Evolutionary conservation across 2,329 filamentous ascomycete genomes (phyloP), one percentile per base, ranked within the genome.

Genomic region (Diplodia corticola): DNA sequence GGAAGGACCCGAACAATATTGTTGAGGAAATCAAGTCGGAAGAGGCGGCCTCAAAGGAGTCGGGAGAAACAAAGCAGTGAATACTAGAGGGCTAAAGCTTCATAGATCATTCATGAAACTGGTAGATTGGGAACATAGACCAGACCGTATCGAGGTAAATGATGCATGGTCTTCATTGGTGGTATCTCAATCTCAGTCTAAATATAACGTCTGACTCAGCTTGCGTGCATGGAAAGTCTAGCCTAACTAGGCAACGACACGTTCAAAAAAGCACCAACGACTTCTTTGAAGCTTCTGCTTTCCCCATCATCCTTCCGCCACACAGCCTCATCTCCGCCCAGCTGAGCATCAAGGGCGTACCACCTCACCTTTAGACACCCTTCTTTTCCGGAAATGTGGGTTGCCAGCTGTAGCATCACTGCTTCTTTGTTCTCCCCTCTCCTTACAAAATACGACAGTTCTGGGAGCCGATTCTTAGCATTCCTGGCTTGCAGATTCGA

Each of bases 1-100:
- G 84, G 83, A 88, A 86, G 70, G 86, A 89, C 66, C 81, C 84
- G 1, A 83, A 86, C 67, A 89, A 89, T 67, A 87, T 87, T 54
- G 81, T 83, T 0, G 84, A 87, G 60, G 82, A 88, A 71, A 75
- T 88, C 48, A 81, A 65, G 17, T 51, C 63, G n/a, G 63, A 54
- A 49, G 63, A 65, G 3, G 63, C 63, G 9, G 51, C 3, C 5
- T 44, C 57, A 12, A 7, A 35, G 1, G 28, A 48, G n/a, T 17
- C 9, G 4, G n/a, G 26, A 17, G 53, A 22, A 22, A 28, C 33
- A 35, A 40, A 59, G 53, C 33, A 57, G 35, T 28, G 26, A 22
- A 44, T 15, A 40, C 40, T 44, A 44, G 5, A 44, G 10, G 10
- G 40, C n/a, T n/a, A 44, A 4, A 44, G 40, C n/a, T n/a, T n/a